These are phyloP conservation scores for Saturnispora besseyi DNA, from an alignment of 805 yeast genomes.

Conservation along the genomic window DNA sequence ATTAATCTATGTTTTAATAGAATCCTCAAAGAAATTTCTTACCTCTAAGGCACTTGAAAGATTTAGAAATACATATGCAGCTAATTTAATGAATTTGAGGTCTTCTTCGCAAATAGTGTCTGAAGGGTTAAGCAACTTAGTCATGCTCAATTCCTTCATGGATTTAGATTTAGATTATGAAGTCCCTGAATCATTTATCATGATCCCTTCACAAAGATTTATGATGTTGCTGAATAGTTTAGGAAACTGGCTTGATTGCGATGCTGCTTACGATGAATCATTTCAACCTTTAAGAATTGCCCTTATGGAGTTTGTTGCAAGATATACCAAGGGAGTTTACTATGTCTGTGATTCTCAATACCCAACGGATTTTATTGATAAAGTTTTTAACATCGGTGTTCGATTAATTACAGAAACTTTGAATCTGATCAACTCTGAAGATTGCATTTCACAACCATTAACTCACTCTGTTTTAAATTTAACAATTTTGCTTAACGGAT, in stretches of 20 bases:
- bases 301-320: constrained; percentile 35
- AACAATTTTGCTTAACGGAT: constrained; percentile 25
- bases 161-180: constrained; percentile 25
- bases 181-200: constrained; percentile 22
- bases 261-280: constrained; percentile 46
- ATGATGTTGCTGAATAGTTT: constrained; percentile 51
- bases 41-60: constrained; percentile 36
- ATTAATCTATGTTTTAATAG: constrained; percentile 29
- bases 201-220: constrained; percentile 56
- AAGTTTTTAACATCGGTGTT: constrained; percentile 31
- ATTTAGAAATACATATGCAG: constrained; percentile 49
- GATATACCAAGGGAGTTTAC: constrained; percentile 25
- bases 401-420: constrained; percentile 37
- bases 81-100: constrained; percentile 53
- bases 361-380: constrained; percentile 22
- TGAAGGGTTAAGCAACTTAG: constrained; percentile 38
- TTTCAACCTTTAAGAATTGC: constrained; percentile 45
- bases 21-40: constrained; percentile 30
- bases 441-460: constrained; percentile 29
- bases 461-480: constrained; percentile 39
- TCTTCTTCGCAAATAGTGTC: constrained; percentile 30
- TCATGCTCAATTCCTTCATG: constrained; percentile 39
- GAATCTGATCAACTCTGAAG: constrained; percentile 28
- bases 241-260: constrained; percentile 52
- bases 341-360: constrained; percentile 22